phyloP scores from a whole-genome alignment of 176 grass and related monocot genomes.

The Olyra latifolia region DNA sequence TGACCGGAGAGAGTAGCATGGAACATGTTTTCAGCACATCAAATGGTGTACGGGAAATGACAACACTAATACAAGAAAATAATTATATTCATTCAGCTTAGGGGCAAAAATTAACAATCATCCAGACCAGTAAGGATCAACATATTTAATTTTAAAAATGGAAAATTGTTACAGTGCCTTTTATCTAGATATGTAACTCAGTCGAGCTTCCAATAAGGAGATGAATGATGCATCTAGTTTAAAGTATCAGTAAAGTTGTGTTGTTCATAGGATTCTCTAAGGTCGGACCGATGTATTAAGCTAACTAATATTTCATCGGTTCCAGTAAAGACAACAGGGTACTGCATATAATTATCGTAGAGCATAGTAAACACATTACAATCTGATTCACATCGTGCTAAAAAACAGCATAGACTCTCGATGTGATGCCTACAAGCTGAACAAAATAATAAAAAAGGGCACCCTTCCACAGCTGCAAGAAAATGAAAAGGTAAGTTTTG shows the following conservation, averaged over 20 bases:
- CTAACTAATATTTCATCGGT: not conserved
- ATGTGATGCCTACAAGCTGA: not conserved
- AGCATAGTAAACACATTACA: not conserved
- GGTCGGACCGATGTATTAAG: not conserved
- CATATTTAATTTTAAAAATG: not conserved
- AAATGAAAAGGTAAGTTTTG: not conserved
- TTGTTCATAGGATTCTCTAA: not conserved
- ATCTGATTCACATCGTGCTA: not conserved
- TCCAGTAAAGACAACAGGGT: not conserved
- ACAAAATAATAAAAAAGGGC: not conserved
- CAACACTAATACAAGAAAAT: not conserved
- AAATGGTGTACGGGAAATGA: not conserved
- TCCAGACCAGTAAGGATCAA: not conserved
- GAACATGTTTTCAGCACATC: not conserved
- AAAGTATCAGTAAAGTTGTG: not conserved
- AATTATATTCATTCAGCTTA: not conserved
- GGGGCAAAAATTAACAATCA: not conserved
- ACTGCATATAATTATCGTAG: not conserved
- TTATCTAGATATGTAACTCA: not conserved
- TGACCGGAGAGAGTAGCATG: not conserved
- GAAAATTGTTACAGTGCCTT: not conserved
- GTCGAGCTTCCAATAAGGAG: not conserved
- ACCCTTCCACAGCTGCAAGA: not conserved
- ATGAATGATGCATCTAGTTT: not conserved
- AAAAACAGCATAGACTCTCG: not conserved